Percentiles rank a stretch among this genome's conserved stretches.
phyloP scores from a whole-genome alignment of 2,329 filamentous ascomycete species.

The Paramyrothecium sp. region DNA sequence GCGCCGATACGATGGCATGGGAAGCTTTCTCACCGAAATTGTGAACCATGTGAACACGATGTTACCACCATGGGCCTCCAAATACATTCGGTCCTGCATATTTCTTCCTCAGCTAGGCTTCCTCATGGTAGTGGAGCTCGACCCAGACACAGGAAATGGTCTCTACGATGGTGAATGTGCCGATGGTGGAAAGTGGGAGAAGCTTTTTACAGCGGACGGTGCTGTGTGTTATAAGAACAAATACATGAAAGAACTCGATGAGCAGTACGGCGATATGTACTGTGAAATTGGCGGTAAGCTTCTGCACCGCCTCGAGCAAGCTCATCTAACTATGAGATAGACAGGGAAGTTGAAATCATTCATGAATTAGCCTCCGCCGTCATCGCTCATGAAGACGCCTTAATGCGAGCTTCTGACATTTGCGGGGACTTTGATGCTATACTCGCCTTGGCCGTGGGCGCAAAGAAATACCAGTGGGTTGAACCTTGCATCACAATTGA shows the following conservation, averaged over 20 bases:
- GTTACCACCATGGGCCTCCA: slow-evolving; percentile 58
- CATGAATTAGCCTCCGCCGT: slow-evolving; percentile 72
- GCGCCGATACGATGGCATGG: slow-evolving; percentile 73
- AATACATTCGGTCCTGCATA: slow-evolving; percentile 69
- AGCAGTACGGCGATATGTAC: slow-evolving; percentile 80
- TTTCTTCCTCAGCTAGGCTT: slow-evolving; percentile 94
- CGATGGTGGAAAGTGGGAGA: slow-evolving; percentile 67
- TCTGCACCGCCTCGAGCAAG: not conserved
- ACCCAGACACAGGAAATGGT: slow-evolving; percentile 49
- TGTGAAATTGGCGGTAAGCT: slow-evolving; percentile 73
- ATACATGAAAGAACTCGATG: slow-evolving; percentile 78
- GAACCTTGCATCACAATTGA: slow-evolving; percentile 67
- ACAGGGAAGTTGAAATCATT: slow-evolving; percentile 86
- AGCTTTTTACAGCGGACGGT: slow-evolving; percentile 70
- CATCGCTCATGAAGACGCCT: slow-evolving; percentile 63
- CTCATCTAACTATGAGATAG: slow-evolving; percentile 38
- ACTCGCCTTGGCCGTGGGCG: slow-evolving; percentile 75
- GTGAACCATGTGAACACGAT: slow-evolving; percentile 60
- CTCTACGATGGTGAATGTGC: slow-evolving; percentile 62
- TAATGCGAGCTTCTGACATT: slow-evolving; percentile 71
- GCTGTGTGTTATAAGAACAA: slow-evolving; percentile 83
- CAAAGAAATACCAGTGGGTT: slow-evolving; percentile 69
- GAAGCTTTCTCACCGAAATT: slow-evolving; percentile 67
- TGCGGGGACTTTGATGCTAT: slow-evolving; percentile 87
- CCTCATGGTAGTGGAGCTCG: slow-evolving; percentile 68